Base-by-base conservation (phyloP, 2,329 filamentous ascomycete species). In the Aureobasidium sp. region DNA sequence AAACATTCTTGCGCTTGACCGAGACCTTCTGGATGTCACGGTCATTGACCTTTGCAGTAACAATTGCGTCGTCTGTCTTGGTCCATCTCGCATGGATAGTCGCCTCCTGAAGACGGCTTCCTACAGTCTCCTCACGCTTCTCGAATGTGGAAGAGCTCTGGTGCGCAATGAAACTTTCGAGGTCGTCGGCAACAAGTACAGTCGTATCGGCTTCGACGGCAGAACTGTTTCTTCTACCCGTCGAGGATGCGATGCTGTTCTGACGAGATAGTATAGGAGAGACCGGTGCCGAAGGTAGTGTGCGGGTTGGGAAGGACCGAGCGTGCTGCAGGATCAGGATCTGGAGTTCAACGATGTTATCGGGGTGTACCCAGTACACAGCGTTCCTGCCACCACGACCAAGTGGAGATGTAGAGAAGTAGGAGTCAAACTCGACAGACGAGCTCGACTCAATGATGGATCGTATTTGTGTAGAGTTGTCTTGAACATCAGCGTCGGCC, bases 331-430 rank as follows among this genome's bases (percentile, higher is more conserved):
- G 70, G 12, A 83, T 66, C 2, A 82, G 68, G 9, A 83, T 74
- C 54, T 81, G 77, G n/a, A 81, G 70, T 69, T 83, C 79, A 24
- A 82, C 76, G 42, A 82, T 67, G 65, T 82, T 79, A 61, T 83
- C 81, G 1, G 75, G 71, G 67, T 83, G 81, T 50, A 83, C 75
- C 76, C 81, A 82, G 65, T 82, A 83, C 17, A 75, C 75, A 1
- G 79, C 80, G 58, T 77, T 77, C 31, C 70, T 75, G 14, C 78
- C 78, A 52, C 70, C 67, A 9, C 74, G 68, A 2, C 79, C 79
- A 9, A 82, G 68, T 12, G 79, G 79, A 1, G 78, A 70, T 11
- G 76, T 77, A 15, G 76, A 74, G 35, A 83, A 67, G 3, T 77
- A 75, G 9, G 78, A 71, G 66, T 83, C 81, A 67, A 82, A 80